Conservation (phyloP, 192 early-diverging fungal species). For the Thamnidium elegans region DNA sequence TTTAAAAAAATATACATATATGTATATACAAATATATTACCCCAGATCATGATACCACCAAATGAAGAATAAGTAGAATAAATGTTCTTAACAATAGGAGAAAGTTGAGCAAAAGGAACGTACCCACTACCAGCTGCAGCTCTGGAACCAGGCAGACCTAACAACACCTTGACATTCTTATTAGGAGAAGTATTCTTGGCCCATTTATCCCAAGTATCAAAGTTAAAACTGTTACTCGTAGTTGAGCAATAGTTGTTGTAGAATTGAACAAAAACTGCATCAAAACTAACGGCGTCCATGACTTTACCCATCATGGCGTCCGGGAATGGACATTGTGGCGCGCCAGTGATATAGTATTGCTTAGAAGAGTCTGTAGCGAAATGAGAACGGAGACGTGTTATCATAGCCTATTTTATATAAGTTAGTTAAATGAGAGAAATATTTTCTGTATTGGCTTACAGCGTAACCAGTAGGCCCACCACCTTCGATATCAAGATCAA, state of each 20-base stretch:
- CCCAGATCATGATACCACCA: conserved; percentile 71
- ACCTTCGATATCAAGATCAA: conserved; percentile 67
- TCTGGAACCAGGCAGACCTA: conserved; percentile 63
- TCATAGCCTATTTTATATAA: conserved; percentile 38
- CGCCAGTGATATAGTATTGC: conserved; percentile 60
- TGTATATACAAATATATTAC: too few relatives aligned
- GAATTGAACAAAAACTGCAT: conserved; percentile 74
- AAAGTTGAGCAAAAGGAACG: conserved; percentile 41
- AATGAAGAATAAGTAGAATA: conserved; percentile 52
- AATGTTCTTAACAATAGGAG: conserved; percentile 48
- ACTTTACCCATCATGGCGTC: conserved; percentile 63
- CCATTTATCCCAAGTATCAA: conserved; percentile 71
- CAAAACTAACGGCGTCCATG: conserved; percentile 57
- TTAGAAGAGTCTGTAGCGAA: conserved; percentile 47
- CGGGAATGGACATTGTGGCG: conserved; percentile 75
- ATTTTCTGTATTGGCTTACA: neutral
- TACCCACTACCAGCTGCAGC: conserved; percentile 61
- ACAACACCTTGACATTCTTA: conserved; percentile 60
- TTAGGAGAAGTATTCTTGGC: conserved; percentile 57
- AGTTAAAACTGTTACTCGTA: conserved; percentile 65
- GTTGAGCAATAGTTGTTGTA: conserved; percentile 80
- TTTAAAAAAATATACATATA: neutral
- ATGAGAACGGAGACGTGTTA: conserved; percentile 52
- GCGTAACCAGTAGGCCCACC: conserved; percentile 54
- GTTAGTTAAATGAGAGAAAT: neutral